phyloP scores from a whole-genome alignment of 805 yeast genomes.

The Candida suzukii region DNA sequence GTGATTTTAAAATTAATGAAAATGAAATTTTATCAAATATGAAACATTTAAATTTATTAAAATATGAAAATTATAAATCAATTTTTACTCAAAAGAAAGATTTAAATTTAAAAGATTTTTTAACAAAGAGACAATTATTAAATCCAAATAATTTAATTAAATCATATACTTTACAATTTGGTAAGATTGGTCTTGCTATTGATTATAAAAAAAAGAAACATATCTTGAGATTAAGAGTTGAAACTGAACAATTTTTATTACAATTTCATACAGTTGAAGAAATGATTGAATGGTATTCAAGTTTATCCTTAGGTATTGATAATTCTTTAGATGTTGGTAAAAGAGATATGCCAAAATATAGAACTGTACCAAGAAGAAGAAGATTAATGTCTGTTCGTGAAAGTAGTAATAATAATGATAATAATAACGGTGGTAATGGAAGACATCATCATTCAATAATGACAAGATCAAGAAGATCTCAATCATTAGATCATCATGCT shows the following conservation, averaged over 20 bases:
- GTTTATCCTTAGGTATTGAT: slow-evolving; percentile 68
- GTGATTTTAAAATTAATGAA: slow-evolving; percentile 16
- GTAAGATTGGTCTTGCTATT: slow-evolving; percentile 75
- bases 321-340: slow-evolving; percentile 69
- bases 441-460: neutral
- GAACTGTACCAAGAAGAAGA: slow-evolving; percentile 76
- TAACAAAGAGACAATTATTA: slow-evolving; percentile 19
- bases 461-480: no score
- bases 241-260: slow-evolving; percentile 73
- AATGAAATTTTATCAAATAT: neutral
- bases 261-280: slow-evolving; percentile 56
- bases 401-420: neutral
- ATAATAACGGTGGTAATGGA: no score
- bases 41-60: slow-evolving; percentile 5
- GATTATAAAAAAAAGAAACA: slow-evolving; percentile 71
- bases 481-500: neutral
- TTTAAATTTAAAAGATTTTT: slow-evolving; percentile 15
- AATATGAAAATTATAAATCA: slow-evolving; percentile 16
- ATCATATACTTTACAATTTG: slow-evolving; percentile 77
- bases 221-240: slow-evolving; percentile 71
- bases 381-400: slow-evolving; percentile 23
- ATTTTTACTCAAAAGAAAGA: slow-evolving; percentile 21
- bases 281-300: slow-evolving; percentile 74
- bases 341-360: slow-evolving; percentile 66
- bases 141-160: slow-evolving; percentile 35